These are phyloP conservation scores for Pestalotiopsis sp. DNA, from an alignment of 2,329 filamentous ascomycete genomes.

Conservation along the genomic window DNA sequence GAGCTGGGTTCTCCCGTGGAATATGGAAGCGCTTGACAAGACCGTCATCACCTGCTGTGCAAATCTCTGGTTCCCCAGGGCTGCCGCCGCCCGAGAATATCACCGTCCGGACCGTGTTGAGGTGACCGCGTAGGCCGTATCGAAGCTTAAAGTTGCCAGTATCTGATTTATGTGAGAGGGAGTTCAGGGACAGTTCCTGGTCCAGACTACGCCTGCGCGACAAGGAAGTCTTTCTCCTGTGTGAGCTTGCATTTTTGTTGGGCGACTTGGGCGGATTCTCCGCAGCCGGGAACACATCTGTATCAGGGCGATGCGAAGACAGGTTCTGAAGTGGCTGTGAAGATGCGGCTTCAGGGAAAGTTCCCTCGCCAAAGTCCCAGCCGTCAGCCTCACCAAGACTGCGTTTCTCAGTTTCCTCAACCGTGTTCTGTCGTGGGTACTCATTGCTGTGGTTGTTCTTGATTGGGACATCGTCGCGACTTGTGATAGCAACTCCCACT, in stretches of 20 bases:
- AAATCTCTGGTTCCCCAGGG: conserved; percentile 94
- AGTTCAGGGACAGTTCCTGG: conserved; percentile 57
- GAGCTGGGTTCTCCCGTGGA: conserved; percentile 70
- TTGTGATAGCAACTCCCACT: conserved; percentile 22
- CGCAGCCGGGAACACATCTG: conserved; percentile 82
- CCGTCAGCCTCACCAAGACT: conserved; percentile 64
- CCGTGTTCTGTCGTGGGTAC: conserved; percentile 40
- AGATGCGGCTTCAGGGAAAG: conserved; percentile 59
- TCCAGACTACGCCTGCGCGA: conserved; percentile 73
- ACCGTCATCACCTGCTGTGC: conserved; percentile 92
- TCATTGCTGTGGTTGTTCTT: conserved; percentile 43
- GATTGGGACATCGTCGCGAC: conserved; percentile 27
- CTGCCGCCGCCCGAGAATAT: conserved; percentile 97
- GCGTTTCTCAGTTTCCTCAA: conserved; percentile 50
- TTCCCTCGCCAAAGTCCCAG: conserved; percentile 90
- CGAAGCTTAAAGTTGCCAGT: conserved; percentile 85
- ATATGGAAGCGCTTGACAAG: conserved; percentile 97
- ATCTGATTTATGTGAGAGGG: conserved; percentile 62
- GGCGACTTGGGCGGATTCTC: conserved; percentile 83
- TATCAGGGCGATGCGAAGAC: conserved; percentile 72
- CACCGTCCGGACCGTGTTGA: conserved; percentile 91
- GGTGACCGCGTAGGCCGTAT: conserved; percentile 87
- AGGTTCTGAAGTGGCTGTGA: conserved; percentile 47
- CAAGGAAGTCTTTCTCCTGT: conserved; percentile 81
- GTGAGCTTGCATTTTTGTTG: conserved; percentile 66